phyloP scores from a whole-genome alignment of 805 yeast species.

The Schwanniomyces yamadae region DNA sequence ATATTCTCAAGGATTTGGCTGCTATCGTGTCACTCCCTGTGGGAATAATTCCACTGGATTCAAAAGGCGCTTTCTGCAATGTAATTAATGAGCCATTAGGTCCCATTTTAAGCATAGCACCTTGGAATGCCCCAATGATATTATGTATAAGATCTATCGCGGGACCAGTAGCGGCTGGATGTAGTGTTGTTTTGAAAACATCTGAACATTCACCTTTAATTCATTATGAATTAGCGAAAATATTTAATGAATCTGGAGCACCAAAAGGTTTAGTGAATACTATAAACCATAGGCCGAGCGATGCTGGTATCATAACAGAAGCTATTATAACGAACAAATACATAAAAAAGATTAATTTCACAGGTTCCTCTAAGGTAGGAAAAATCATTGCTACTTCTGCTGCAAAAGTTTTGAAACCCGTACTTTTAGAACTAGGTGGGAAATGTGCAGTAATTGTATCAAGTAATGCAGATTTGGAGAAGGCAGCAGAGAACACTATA shows the following conservation, averaged over 20 bases:
- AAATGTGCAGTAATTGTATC: slow-evolving; percentile 37
- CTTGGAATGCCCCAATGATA: slow-evolving; percentile 51
- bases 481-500: slow-evolving; percentile 26
- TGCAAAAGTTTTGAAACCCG: slow-evolving; percentile 38
- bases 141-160: slow-evolving; percentile 37
- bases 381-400: slow-evolving; percentile 33
- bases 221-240: slow-evolving; percentile 29
- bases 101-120: slow-evolving; percentile 43
- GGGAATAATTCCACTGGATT: slow-evolving; percentile 15
- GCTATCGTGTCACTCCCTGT: slow-evolving; percentile 16
- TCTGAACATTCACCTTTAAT: slow-evolving; percentile 38
- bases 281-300: slow-evolving; percentile 26
- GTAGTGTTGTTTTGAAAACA: slow-evolving; percentile 44
- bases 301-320: slow-evolving; percentile 24
- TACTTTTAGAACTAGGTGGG: slow-evolving; percentile 46
- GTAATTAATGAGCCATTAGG: slow-evolving; percentile 42
- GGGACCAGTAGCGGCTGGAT: slow-evolving; percentile 49
- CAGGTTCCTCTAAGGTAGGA: slow-evolving; percentile 46
- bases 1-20: slow-evolving; percentile 28
- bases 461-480: slow-evolving; percentile 30
- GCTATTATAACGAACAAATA: slow-evolving; percentile 20
- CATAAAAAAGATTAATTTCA: slow-evolving; percentile 42
- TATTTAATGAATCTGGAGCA: slow-evolving; percentile 37
- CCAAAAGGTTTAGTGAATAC: slow-evolving; percentile 35
- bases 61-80: slow-evolving; percentile 21